A percentile compares a stretch with the other conserved stretches of the same genome.
phyloP scores from a whole-genome alignment of 1,139 yeast species.

The Arxiozyma bovina region DNA sequence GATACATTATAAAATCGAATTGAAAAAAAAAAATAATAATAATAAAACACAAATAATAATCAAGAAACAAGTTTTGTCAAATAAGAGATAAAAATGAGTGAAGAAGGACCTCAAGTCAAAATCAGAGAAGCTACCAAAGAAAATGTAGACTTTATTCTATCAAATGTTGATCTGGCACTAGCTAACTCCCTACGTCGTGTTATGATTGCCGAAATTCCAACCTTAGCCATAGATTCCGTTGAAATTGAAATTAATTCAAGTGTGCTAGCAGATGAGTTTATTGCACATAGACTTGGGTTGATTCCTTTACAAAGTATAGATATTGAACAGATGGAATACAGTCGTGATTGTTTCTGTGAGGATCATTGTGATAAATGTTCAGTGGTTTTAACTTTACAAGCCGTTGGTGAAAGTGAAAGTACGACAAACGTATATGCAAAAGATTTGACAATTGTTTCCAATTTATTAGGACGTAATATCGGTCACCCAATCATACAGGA shows the following conservation, averaged over 20 bases:
- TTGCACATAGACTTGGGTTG: conserved; percentile 86
- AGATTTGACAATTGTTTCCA: conserved; percentile 55
- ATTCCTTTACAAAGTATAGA: conserved; percentile 81
- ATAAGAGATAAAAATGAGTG: conserved; percentile 25
- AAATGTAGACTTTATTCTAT: conserved; percentile 80
- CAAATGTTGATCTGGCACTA: conserved; percentile 79
- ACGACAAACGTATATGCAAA: conserved; percentile 86
- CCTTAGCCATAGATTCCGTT: conserved; percentile 89
- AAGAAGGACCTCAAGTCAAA: conserved; percentile 70
- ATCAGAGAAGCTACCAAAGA: conserved; percentile 80
- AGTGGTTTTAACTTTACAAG: conserved; percentile 76
- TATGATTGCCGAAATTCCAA: conserved; percentile 94
- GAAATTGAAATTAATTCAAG: conserved; percentile 90
- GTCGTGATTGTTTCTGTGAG: conserved; percentile 95
- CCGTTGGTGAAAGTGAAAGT: conserved; percentile 78
- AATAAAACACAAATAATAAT: not conserved
- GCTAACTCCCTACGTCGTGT: conserved; percentile 90
- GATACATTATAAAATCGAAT: not conserved
- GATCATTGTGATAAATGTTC: conserved; percentile 94
- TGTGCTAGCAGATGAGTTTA: conserved; percentile 92
- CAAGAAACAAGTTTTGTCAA: not conserved
- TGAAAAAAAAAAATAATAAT: no score
- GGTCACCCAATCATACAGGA: conserved; percentile 86
- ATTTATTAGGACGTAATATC: conserved; percentile 37
- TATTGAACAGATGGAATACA: conserved; percentile 68